Evolutionary conservation across 1,284 basidiomycete species (phyloP), one percentile per base, ranked within the genome.

Genomic region (Pseudozyma thailandica): DNA sequence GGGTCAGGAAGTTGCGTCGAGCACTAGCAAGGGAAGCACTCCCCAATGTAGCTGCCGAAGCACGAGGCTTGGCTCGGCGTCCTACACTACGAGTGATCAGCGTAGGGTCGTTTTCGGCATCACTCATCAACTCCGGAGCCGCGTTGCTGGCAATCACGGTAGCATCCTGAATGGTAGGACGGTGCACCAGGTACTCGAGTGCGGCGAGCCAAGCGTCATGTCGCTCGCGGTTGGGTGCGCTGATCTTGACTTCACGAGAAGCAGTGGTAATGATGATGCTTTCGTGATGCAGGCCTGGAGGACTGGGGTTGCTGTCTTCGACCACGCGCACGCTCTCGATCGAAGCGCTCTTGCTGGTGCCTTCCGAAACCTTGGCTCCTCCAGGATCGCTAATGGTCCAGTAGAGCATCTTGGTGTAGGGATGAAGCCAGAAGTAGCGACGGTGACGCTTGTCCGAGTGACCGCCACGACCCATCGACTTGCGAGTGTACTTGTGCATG

Each of bases 371-470:
- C 68, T 89, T 90, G 33, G 88, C 89, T 35, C 91, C 91, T 30
- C 93, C 93, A 30, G 95, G 96, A 85, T 98, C 95, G 28, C 90
- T 89, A 27, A 92, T 89, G 75, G 93, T 94, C 96, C 96, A 99
- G 85, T 98, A 98, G 58, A 99, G 83, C 9, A 93, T 98, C 85
- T 93, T 93, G 49, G 94, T 98, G 83, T 98, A 99, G 25, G 96
- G 96, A 84, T 98, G 95, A 15, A 99, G 90, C 94, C 96, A 98
- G 87, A 98, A 97, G 90, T 96, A 99, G 35, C 96, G 88, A 83
- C 89, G 90, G 85, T 99, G 96, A 50, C 94, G 87, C 82, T 90
- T 90, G 83, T 94, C 92, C 26, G 92, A 92, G 81, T 93, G 88
- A 8, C 93, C 93, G 81, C 92, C 93, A 27, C 77, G 66, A 15